A percentile compares a stretch with the other conserved stretches of the same genome.
phyloP scores from a whole-genome alignment of 73 alveolate genomes.

The Breviolum minutum region DNA sequence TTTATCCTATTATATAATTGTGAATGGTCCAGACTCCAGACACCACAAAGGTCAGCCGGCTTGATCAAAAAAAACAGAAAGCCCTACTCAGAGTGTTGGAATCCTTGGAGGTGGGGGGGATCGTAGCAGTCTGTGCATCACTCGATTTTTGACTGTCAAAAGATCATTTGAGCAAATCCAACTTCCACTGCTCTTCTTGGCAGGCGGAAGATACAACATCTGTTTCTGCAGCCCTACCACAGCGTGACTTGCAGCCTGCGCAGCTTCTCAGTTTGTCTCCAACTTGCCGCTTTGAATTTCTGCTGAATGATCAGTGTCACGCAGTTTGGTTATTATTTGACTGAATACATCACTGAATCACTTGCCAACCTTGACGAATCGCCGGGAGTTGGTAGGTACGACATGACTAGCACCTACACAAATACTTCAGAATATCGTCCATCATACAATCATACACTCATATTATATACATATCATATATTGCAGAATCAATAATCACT shows the following conservation, averaged over 20 bases:
- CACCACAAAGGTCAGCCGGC: slow-evolving; percentile 55
- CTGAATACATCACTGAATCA: not conserved
- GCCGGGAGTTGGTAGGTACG: not conserved
- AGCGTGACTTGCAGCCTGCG: not conserved
- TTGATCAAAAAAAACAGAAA: slow-evolving; percentile 60
- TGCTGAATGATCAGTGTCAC: not conserved
- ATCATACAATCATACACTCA: no score
- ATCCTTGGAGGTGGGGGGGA: slow-evolving; percentile 42
- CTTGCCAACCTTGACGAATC: not conserved
- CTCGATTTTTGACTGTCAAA: not conserved
- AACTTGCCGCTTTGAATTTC: no score
- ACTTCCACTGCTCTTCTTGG: not conserved
- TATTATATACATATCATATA: no score
- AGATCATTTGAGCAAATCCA: not conserved
- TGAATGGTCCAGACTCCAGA: not conserved
- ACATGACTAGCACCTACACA: not conserved
- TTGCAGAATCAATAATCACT: no score
- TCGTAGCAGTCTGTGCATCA: not conserved
- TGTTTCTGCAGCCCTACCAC: not conserved
- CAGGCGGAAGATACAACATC: not conserved
- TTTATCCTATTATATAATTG: not conserved
- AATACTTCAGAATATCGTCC: no score
- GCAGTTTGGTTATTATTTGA: not conserved
- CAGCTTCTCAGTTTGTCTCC: not conserved
- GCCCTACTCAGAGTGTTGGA: slow-evolving; percentile 67